phyloP scores from a whole-genome alignment of 176 grass and related monocot genomes.

The Puya raimondii region DNA sequence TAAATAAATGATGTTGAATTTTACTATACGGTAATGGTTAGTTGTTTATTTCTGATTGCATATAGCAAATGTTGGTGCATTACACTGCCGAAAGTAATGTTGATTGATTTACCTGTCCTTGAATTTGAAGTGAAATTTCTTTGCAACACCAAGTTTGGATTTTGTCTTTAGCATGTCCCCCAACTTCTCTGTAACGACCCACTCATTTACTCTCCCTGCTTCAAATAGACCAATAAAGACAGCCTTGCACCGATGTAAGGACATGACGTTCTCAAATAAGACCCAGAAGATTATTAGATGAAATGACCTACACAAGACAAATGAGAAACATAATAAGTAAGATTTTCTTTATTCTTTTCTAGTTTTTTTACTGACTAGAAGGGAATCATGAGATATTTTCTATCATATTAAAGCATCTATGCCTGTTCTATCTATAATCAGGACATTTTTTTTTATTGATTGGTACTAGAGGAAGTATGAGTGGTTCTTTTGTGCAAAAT shows the following conservation, averaged over 20 bases:
- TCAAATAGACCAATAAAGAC: slow-evolving; percentile 40
- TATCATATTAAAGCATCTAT: too few species aligned
- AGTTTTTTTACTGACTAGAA: too few species aligned
- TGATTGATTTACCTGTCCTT: slow-evolving; percentile 16
- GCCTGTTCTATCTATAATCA: too few species aligned
- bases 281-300: slow-evolving; percentile 36
- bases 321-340: not conserved
- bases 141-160: slow-evolving; percentile 14
- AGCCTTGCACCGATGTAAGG: slow-evolving; percentile 29
- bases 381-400: too few species aligned
- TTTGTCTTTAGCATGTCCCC: slow-evolving; percentile 38
- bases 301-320: slow-evolving; percentile 25
- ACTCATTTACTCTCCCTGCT: slow-evolving; percentile 40
- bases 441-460: too few species aligned
- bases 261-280: slow-evolving; percentile 50
- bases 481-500: too few species aligned
- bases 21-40: not conserved
- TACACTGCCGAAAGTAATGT: not conserved
- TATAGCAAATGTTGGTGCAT: too few species aligned
- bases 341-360: not conserved
- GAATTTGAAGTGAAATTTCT: slow-evolving; percentile 21
- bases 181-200: slow-evolving; percentile 44
- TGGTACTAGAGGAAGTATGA: too few species aligned
- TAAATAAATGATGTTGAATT: not conserved
- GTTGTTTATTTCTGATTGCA: too few species aligned